These are phyloP conservation scores for Laguncularia racemosa DNA, from an alignment of 345 rosid species.

Conservation along the genomic window DNA sequence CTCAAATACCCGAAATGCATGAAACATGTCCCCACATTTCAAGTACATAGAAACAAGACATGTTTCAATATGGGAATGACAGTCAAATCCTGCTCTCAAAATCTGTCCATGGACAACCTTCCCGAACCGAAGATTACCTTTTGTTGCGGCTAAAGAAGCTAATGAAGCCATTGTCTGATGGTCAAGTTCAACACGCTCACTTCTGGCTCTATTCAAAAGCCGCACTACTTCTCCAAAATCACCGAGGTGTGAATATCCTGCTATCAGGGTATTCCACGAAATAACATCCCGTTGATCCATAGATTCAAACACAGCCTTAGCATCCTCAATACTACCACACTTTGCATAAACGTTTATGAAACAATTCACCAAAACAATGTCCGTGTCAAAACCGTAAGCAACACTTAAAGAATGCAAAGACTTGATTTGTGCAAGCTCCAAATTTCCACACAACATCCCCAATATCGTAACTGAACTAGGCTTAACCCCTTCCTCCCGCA, in stretches of 20 bases:
- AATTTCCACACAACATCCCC: constrained; percentile 34
- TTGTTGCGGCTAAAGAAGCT: constrained; percentile 28
- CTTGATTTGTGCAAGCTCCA: constrained; percentile 25
- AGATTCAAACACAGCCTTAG: constrained; percentile 33
- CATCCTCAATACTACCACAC: constrained; percentile 29
- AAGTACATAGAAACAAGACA: constrained; percentile 58
- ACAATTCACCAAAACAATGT: constrained; percentile 30
- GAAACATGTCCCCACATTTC: constrained; percentile 39
- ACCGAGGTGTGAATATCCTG: constrained; percentile 35
- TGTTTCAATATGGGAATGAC: constrained; percentile 49
- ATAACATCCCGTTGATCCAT: constrained; percentile 42
- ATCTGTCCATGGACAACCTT: constrained; percentile 50
- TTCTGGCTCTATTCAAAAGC: constrained; percentile 33
- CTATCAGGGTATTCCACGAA: constrained; percentile 52
- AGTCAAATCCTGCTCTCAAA: constrained; percentile 35
- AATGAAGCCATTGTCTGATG: constrained; percentile 39
- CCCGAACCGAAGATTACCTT: constrained; percentile 34
- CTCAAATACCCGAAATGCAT: constrained; percentile 39
- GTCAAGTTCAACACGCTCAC: constrained; percentile 34
- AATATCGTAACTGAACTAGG: constrained; percentile 53
- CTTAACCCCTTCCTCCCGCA: constrained; percentile 32
- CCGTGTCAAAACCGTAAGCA: constrained; percentile 32
- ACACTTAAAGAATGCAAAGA: constrained; percentile 43
- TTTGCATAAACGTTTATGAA: constrained; percentile 40
- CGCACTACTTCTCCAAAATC: constrained; percentile 26